Percentiles rank a stretch among this genome's conserved stretches.
Evolutionary conservation across 768 basidiomycete genomes (phyloP).

Genomic region (Mycena maculata): DNA sequence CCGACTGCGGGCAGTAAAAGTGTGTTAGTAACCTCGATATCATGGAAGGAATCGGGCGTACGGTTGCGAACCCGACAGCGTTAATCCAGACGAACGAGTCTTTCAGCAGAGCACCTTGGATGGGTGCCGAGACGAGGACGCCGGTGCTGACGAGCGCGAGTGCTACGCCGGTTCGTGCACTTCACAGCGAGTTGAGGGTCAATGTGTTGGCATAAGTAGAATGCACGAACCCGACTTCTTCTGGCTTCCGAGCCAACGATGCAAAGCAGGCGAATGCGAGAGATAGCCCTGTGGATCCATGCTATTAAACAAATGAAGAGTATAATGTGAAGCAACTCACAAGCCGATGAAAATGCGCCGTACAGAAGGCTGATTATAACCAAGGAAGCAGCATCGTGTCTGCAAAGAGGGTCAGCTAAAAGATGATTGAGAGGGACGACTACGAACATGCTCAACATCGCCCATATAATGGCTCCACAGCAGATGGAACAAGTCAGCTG

Average conservation of each 20-base stretch:
- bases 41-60: not conserved
- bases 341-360: slow-evolving; percentile 1
- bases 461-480: slow-evolving; percentile 1
- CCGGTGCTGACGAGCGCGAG: slow-evolving; percentile 7
- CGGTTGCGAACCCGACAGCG: not conserved
- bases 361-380: slow-evolving; percentile 5
- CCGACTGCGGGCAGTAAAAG: not conserved
- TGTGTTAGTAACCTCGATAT: no score
- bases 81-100: not conserved
- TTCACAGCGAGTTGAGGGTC: not conserved
- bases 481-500: not conserved
- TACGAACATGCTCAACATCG: slow-evolving; percentile 9
- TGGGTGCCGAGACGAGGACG: slow-evolving; percentile 5
- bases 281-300: not conserved
- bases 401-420: not conserved
- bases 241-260: not conserved
- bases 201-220: not conserved
- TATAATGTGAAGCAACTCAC: not conserved
- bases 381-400: not conserved
- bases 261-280: slow-evolving; percentile 9
- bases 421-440: no score
- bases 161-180: slow-evolving; percentile 2
- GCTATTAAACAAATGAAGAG: no score
- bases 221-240: slow-evolving; percentile 8
- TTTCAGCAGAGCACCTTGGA: slow-evolving; percentile 3